Evolutionary conservation across 768 basidiomycete species (phyloP), one percentile per base, ranked within the genome.

Genomic region (Russula brevipes): DNA sequence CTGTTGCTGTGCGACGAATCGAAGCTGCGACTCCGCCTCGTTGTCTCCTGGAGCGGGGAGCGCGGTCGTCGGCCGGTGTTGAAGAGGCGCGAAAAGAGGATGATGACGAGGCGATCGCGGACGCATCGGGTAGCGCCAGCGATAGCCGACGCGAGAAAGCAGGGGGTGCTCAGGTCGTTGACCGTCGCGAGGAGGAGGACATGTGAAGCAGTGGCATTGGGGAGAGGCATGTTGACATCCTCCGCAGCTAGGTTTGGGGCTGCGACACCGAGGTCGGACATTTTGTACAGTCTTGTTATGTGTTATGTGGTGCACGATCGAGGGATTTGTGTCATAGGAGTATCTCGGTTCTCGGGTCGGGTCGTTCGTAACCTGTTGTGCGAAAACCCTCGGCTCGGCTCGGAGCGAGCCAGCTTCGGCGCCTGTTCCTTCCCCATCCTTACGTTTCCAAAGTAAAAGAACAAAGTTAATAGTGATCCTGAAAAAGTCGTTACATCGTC

Each of bases 41-140:
- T 24, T 38, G 55, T 60, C 41, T 64, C 63, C 33, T 64, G 44
- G 42, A 51, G 31, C n/a, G 60, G 60, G 14, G 57, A 56, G n/a
- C 50, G 66, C 7, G 56, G 49, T 64, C 41, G 63, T 65, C 55
- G 65, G 24, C 61, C 61, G 2, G 61, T 53, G 49, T 82, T 80
- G 72, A 90, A 88, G 63, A 81, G 74, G 4, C 82, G 76, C 10
- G 87, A 86, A 71, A 88, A 76, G 65, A 91, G 80, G 66, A 89
- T 72, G 70, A 91, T 81, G 57, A 82, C 70, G 69, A 91, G 84
- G 11, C 77, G 75, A 17, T 79, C 71, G 6, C 75, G 73, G 1
- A 86, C 81, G 49, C 75, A 6, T 75, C 67, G 16, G 60, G 82
- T 75, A 11, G 86, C 86, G 14, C 76, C 71, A 14, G 78, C 70